Base-by-base conservation (phyloP, 805 yeast species). In the Brettanomyces bruxellensis region DNA sequence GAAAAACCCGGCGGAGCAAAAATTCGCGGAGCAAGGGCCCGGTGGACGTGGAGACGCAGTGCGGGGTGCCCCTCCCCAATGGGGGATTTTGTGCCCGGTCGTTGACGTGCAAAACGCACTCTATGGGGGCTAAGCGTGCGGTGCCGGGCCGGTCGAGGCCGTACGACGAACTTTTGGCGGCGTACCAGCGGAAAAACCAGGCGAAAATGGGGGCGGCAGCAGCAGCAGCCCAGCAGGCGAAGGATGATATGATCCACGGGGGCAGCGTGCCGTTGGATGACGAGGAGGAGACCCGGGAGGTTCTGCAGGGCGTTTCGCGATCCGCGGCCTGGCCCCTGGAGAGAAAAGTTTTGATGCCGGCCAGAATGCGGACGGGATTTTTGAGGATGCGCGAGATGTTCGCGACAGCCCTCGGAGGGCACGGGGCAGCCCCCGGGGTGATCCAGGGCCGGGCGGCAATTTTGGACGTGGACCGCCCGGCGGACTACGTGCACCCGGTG, bases 81-180 rank as follows among this genome's bases (percentile, higher is more conserved):
- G 98, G 97, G n/a, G 95, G 95, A 0, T 83, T 81, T 55, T 93
- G 99, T 71, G 97, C 97, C 4, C 75, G 99, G 44, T 89, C 97
- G 0, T 71, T 93, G 49, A 93, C 99, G 0, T 93, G 99, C 73
- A 93, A 93, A 61, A 89, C 97, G 0, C 99, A 93, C 65, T 87
- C 98, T 1, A 90, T 93, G 96, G 97, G 97, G 34, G 96, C 97
- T 25, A 93, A 93, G 58, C 77, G 99, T 55, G 90, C 96, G 1
- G 99, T 93, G 22, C 81, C 79, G 14, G 99, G 99, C 9, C 75
- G 99, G 56, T 81, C 95, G 34, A 90, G 93, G 6, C 89, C 96
- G 0, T 93, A 89, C 66, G 99, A 93, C 62, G 81, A 79, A 28
- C 69, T 93, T 45, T 70, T 93, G 47, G 88, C 90, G 22, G 90